Base-by-base conservation (phyloP, 1,139 yeast genomes). In the Candida smagusa region DNA sequence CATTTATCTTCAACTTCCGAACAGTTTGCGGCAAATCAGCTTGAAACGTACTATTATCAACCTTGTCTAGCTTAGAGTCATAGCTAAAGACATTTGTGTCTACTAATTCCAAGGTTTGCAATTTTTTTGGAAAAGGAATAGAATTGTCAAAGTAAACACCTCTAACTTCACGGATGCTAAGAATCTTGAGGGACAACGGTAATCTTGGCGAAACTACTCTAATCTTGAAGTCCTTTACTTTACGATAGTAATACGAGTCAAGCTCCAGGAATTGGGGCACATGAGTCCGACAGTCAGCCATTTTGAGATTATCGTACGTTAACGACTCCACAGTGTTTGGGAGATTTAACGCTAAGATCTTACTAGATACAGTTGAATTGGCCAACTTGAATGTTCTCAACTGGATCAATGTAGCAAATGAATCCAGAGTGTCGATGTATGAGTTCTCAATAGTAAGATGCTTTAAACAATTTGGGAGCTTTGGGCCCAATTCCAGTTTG, bases 11-110 rank as follows among this genome's bases (percentile, higher is more conserved):
- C 11, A 31, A 31, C 7, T 23, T 23, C 6, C 26, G 26, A 23
- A 23, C 28, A n/a, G 22, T 22, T 22, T 8, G 24, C 13, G 28
- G 35, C 21, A 33, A 33, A 7, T 33, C 19, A 9, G 11, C 26
- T 9, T 23, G 3, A 23, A 23, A 23, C 4, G 11, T 23, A n/a
- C 4, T 23, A n/a, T 23, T n/a, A 6, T 23, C 26, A 23, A 23
- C 26, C 6, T 9, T 23, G 11, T 23, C 26, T 23, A n/a, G 9
- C 9, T n/a, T 9, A 23, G 26, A 9, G 11, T 23, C 26, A 23
- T 23, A 23, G 11, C 26, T 9, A 23, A 4, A 23, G 9, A n/a
- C 26, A 23, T n/a, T 23, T 9, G 26, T 23, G 11, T 29, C 27
- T 9, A 28, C 12, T 5, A 33, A 19, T 12, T 33, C 35, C 12